Conservation (phyloP, 768 basidiomycete genomes). For the Vishniacozyma victoriae region DNA sequence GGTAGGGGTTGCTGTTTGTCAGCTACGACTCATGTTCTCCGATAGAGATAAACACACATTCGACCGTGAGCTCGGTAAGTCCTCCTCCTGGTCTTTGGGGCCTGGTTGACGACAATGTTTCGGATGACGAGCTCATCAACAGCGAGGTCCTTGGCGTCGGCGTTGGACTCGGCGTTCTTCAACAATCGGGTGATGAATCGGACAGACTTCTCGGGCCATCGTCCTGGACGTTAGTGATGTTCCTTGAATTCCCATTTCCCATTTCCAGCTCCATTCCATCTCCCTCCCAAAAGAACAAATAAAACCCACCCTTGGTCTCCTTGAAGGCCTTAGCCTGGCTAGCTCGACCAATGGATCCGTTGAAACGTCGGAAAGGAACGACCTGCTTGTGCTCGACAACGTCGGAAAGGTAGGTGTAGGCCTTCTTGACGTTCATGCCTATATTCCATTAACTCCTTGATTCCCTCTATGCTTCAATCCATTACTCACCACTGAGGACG, state of each 20-base stretch:
- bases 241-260: background rate
- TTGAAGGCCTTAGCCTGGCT: slow-evolving; percentile 95
- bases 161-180: slow-evolving; percentile 99
- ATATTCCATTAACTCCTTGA: background rate
- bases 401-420: slow-evolving; percentile 86
- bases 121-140: slow-evolving; percentile 88
- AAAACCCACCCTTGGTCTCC: slow-evolving; percentile 81
- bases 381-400: slow-evolving; percentile 95
- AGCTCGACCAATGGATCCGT: slow-evolving; percentile 90
- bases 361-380: slow-evolving; percentile 92
- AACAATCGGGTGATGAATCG: slow-evolving; percentile 87
- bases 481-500: slow-evolving; percentile 69
- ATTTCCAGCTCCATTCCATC: background rate
- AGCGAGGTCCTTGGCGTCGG: slow-evolving; percentile 92
- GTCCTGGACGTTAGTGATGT: slow-evolving; percentile 57
- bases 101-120: slow-evolving; percentile 97
- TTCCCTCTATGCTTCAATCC: background rate
- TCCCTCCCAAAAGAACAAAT: no score
- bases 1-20: slow-evolving; percentile 83
- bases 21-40: slow-evolving; percentile 52
- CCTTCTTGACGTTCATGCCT: slow-evolving; percentile 92
- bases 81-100: slow-evolving; percentile 97
- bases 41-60: slow-evolving; percentile 25
- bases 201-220: slow-evolving; percentile 99
- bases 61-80: slow-evolving; percentile 71